Conservation (phyloP, 441 rosid genomes). For the Pelargonium cotyledonis region DNA sequence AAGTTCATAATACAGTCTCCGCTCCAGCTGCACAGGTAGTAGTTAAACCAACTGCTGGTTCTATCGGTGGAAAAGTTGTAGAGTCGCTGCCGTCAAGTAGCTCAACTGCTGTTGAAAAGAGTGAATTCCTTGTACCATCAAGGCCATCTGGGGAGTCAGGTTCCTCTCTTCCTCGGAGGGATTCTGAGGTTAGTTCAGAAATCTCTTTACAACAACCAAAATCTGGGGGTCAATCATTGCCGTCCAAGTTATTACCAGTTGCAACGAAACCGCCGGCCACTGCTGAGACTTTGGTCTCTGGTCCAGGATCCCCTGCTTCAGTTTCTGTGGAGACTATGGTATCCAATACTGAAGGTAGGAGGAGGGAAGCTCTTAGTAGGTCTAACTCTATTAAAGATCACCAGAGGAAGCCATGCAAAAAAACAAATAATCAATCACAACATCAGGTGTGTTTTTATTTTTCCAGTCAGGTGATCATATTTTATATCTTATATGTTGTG, state of each 20-base stretch:
- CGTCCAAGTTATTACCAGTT: conserved; percentile 28
- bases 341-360: conserved; percentile 30
- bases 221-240: conserved; percentile 32
- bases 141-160: conserved; percentile 33
- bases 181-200: conserved; percentile 32
- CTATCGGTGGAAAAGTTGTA: conserved; percentile 30
- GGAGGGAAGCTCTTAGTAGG: conserved; percentile 39
- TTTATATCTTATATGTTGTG: background rate
- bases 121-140: conserved; percentile 34
- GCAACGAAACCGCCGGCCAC: conserved; percentile 29
- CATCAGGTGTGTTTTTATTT: conserved; percentile 22
- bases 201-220: conserved; percentile 36
- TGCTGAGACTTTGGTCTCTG: conserved; percentile 24
- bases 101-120: conserved; percentile 37
- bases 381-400: conserved; percentile 53
- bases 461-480: background rate
- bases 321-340: conserved; percentile 28
- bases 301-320: conserved; percentile 17
- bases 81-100: conserved; percentile 21
- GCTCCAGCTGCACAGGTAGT: conserved; percentile 43
- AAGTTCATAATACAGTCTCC: conserved; percentile 33
- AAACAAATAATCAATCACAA: conserved; percentile 33
- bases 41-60: conserved; percentile 37
- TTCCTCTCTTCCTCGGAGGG: conserved; percentile 29
- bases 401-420: conserved; percentile 39